Conservation (phyloP, 176 grass and related monocot genomes). For the Triticum turgidum region DNA sequence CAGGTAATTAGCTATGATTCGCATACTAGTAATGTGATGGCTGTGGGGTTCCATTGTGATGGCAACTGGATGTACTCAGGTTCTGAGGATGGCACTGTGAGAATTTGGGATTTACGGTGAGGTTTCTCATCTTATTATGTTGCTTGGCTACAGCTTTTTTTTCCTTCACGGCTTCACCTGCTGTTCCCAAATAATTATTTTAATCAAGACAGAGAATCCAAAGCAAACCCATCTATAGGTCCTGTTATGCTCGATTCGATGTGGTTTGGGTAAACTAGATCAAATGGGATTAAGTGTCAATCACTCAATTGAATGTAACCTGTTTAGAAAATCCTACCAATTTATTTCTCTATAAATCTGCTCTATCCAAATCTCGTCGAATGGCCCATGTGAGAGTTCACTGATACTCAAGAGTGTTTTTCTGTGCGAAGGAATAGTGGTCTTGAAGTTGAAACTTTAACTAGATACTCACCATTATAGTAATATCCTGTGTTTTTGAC, state of each 20-base stretch:
- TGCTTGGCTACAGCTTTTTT: not conserved
- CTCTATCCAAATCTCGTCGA: not conserved
- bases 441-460: not conserved
- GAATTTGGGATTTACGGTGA: conserved; percentile 97
- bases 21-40: conserved; percentile 98
- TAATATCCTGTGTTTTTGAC: not conserved
- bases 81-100: conserved; percentile 96
- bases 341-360: conserved; percentile 8
- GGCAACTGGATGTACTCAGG: conserved; percentile 99
- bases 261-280: not conserved
- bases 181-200: not conserved
- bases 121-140: not conserved
- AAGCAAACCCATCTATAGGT: conserved; percentile 1
- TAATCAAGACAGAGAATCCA: not conserved
- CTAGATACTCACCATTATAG: not conserved
- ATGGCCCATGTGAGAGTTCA: not conserved
- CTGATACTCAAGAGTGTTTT: not conserved
- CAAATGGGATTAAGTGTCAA: not conserved
- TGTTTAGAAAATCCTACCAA: not conserved
- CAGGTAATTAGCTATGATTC: conserved; percentile 97
- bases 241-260: not conserved
- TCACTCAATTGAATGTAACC: not conserved
- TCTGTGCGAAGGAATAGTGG: not conserved
- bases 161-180: not conserved
- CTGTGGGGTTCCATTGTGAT: conserved; percentile 96